Evolutionary conservation across 257 asterid genomes (phyloP).

Genomic region (Salvia hispanica): DNA sequence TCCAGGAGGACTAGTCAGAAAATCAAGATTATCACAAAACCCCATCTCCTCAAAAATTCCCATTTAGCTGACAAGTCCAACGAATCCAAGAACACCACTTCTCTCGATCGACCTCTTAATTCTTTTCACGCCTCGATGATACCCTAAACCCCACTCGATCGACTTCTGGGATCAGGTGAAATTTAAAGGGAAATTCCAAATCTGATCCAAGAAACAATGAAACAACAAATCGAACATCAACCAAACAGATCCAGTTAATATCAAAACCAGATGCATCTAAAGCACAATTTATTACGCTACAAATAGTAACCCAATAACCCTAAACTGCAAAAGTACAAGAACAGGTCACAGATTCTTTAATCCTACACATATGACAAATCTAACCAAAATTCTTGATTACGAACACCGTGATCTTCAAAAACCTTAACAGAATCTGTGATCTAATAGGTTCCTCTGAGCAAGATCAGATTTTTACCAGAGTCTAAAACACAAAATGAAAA

Average conservation of each 20-base stretch:
- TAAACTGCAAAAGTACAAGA: neutral
- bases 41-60: constrained; percentile 56
- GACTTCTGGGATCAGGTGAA: too few relatives aligned
- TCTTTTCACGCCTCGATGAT: constrained; percentile 23
- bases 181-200: constrained; percentile 4
- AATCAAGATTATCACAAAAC: constrained; percentile 51
- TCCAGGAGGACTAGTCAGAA: constrained; percentile 37
- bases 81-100: neutral
- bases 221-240: too few relatives aligned
- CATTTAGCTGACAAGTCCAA: constrained; percentile 34
- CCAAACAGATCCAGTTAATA: neutral
- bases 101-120: neutral
- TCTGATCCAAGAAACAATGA: constrained; percentile 28
- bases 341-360: constrained; percentile 10
- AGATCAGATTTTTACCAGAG: constrained; percentile 8
- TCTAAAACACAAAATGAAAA: constrained; percentile 5
- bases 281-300: neutral
- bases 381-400: constrained; percentile 17
- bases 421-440: constrained; percentile 24
- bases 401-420: constrained; percentile 28
- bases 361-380: neutral
- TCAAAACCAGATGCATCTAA: constrained; percentile 23
- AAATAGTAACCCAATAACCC: neutral
- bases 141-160: neutral
- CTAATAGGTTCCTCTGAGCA: constrained; percentile 14